Evolutionary conservation across 441 rosid species (phyloP), one percentile per base, ranked within the genome.

Genomic region (California macrophylla): DNA sequence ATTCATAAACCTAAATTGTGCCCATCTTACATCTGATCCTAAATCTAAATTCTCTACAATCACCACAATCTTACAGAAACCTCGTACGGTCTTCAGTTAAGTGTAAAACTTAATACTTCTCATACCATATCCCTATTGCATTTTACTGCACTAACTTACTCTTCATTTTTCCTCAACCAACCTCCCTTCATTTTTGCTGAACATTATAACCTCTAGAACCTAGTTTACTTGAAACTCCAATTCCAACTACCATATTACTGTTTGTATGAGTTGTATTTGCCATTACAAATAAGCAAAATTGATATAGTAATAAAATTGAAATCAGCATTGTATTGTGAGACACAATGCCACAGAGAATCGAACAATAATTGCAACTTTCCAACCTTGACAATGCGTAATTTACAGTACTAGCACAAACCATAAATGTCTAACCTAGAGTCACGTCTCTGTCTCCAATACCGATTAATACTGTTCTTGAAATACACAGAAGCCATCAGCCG

Each of bases 401-500:
- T 10, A 13, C 63, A 24, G 30, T 58, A 58, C 24, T 23, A 24
- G 28, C 63, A n/a, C n/a, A 15, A 63, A 26, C 38, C 38, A 47
- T 24, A 26, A 36, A 42, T 16, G 29, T 56, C 88, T 86, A 81
- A 92, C 98, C 80, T 70, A 25, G 93, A 79, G 78, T 86, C 89
- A 62, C 96, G 89, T 73, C 99, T 80, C 74, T 72, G 88, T 80
- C 96, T 89, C 99, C 98, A 95, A 63, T 90, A 82, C 13, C 97
- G 95, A 71, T 78, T 89, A 38, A 92, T 82, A 78, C 98, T 86
- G 71, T 95, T 95, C 79, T 92, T 95, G 69, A 95, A 90, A 77
- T 92, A 92, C 9, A 92, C 97, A 3, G 97, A 84, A 20, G 99
- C 98, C 93, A 89, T 78, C 76, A 95, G 76, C 21, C 97, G 80